A percentile compares a stretch with the other conserved stretches of the same genome.
Evolutionary conservation across 2,329 filamentous ascomycete genomes (phyloP).

Genomic region (Epichloe glyceriae): DNA sequence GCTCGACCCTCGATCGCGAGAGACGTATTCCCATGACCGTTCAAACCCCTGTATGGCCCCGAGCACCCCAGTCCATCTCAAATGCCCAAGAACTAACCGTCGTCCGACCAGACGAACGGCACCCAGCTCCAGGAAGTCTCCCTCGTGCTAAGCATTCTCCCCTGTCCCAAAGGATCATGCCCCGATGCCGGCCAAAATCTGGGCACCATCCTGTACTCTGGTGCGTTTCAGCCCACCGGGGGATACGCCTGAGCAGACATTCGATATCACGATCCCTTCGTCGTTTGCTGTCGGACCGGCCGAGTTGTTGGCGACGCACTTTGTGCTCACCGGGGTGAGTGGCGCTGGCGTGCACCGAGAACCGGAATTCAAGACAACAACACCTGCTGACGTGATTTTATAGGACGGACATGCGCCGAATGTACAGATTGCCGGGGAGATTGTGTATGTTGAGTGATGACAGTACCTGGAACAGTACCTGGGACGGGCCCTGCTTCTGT

Average conservation of each 20-base stretch:
- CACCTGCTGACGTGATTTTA: neutral
- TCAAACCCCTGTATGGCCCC: too few relatives aligned
- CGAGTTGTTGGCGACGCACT: slow-evolving; percentile 5
- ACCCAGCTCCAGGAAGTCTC: neutral
- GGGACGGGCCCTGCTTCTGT: too few relatives aligned
- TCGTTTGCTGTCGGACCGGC: neutral
- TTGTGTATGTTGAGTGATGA: neutral
- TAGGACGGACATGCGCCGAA: neutral
- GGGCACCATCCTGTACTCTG: neutral
- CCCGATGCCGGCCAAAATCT: neutral
- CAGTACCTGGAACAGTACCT: too few relatives aligned
- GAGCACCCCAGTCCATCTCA: too few relatives aligned
- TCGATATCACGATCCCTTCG: neutral
- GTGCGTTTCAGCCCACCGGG: neutral
- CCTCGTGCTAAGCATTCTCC: slow-evolving; percentile 2
- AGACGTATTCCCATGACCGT: too few relatives aligned
- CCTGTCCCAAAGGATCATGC: neutral
- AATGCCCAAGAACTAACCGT: too few relatives aligned
- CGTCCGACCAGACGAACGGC: neutral
- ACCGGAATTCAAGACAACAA: too few relatives aligned
- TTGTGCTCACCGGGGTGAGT: slow-evolving; percentile 2
- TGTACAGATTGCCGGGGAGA: neutral
- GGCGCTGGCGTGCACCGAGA: too few relatives aligned
- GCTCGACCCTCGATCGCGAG: too few relatives aligned
- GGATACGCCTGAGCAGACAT: neutral